A percentile compares a stretch with the other conserved stretches of the same genome.
Conservation (phyloP, 129 eudicot species). For the Tanacetum coccineum region DNA sequence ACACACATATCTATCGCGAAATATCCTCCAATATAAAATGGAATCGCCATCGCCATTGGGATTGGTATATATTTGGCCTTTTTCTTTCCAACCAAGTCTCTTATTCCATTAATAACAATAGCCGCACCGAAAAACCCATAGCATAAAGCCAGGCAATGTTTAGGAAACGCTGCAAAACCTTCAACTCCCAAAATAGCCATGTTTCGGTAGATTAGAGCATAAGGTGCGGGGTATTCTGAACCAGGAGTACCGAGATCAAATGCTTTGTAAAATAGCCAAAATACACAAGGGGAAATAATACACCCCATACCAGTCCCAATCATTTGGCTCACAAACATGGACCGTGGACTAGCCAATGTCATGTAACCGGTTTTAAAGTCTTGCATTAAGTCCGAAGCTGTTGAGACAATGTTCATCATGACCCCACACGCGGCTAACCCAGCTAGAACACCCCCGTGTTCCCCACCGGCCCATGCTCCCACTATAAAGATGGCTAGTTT, state of each 20-base stretch:
- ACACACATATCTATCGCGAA: conserved; percentile 93
- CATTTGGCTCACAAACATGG: conserved; percentile 96
- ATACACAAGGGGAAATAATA: conserved; percentile 87
- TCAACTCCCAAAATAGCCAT: conserved; percentile 93
- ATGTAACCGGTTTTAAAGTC: conserved; percentile 96
- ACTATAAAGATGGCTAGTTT: conserved; percentile 86
- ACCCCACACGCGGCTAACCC: conserved; percentile 98
- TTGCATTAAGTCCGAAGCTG: conserved; percentile 91
- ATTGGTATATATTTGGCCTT: conserved; percentile 67
- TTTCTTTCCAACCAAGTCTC: conserved; percentile 57
- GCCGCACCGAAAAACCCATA: conserved; percentile 61
- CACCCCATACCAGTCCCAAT: conserved; percentile 96
- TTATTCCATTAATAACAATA: conserved; percentile 52
- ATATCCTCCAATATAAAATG: conserved; percentile 80
- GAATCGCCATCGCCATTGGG: conserved; percentile 99
- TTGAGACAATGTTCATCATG: conserved; percentile 98
- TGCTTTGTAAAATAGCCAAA: conserved; percentile 92
- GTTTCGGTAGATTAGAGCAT: conserved; percentile 72
- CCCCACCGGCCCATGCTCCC: conserved; percentile 93
- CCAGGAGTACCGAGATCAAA: conserved; percentile 59
- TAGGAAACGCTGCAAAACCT: conserved; percentile 78
- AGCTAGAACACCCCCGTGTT: conserved; percentile 80
- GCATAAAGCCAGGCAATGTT: conserved; percentile 77
- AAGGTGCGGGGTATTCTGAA: conserved; percentile 78
- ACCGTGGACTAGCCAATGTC: conserved; percentile 91